A percentile compares a stretch with the other conserved stretches of the same genome.
Conservation (phyloP, 129 eudicot species). For the Lactuca saligna region DNA sequence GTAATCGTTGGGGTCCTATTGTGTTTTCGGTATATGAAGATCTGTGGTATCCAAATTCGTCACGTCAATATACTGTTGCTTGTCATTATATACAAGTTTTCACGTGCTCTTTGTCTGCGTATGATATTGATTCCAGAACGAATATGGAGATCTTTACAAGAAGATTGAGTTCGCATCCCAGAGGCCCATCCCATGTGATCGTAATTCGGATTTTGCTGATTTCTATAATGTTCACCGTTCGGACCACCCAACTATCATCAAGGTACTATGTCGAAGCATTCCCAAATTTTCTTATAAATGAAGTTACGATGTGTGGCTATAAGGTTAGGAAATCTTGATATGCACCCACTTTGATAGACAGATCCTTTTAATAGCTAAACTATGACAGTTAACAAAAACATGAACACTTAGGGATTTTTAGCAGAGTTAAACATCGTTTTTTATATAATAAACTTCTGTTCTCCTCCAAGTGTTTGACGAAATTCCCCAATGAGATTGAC, state of each 20-base stretch:
- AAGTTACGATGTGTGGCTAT: background rate
- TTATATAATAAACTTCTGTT: background rate
- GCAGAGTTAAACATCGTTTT: background rate
- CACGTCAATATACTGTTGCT: background rate
- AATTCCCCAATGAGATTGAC: background rate
- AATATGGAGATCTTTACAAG: constrained; percentile 42
- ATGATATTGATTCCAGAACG: constrained; percentile 34
- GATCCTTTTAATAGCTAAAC: background rate
- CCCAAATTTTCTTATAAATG: background rate
- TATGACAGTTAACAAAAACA: background rate
- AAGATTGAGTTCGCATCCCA: constrained; percentile 48
- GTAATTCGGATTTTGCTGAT: constrained; percentile 33
- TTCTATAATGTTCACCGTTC: constrained; percentile 35
- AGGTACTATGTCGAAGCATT: constrained; percentile 34
- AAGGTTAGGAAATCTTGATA: background rate
- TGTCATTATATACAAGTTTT: background rate
- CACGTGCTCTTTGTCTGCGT: constrained; percentile 10
- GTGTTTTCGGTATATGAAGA: background rate
- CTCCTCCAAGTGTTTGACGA: background rate
- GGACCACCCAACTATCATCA: constrained; percentile 55
- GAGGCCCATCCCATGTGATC: constrained; percentile 38
- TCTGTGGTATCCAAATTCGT: constrained; percentile 7
- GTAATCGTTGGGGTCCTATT: background rate
- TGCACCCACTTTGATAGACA: background rate
- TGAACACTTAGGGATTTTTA: background rate